These are phyloP conservation scores for Penicillium aurantiogriseum DNA, from an alignment of 2,329 filamentous ascomycete genomes.

Conservation along the genomic window DNA sequence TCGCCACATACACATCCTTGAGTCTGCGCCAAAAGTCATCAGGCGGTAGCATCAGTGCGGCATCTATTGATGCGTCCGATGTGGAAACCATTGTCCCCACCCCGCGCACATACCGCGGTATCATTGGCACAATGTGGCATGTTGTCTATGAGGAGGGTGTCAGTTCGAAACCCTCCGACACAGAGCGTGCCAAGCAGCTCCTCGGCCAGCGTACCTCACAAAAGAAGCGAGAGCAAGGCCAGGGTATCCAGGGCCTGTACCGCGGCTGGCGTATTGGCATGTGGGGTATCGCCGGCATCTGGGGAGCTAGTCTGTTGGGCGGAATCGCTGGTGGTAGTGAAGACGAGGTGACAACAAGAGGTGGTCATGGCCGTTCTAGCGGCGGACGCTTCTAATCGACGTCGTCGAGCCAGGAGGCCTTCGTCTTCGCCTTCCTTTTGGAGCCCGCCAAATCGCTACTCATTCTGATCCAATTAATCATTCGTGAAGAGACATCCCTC, in stretches of 20 bases:
- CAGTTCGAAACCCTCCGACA: constrained; percentile 44
- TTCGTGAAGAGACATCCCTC: not conserved
- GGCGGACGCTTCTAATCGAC: constrained; percentile 33
- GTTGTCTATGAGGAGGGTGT: constrained; percentile 80
- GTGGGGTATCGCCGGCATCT: constrained; percentile 56
- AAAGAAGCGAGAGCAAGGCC: constrained; percentile 51
- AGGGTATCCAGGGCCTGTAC: constrained; percentile 57
- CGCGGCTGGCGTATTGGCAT: constrained; percentile 58
- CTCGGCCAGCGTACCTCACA: constrained; percentile 40
- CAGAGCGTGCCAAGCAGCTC: constrained; percentile 37
- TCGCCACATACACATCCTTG: constrained; percentile 63
- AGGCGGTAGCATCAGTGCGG: constrained; percentile 21
- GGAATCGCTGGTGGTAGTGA: constrained; percentile 37
- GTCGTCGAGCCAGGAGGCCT: not conserved
- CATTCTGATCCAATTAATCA: not conserved
- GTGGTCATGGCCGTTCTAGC: constrained; percentile 24
- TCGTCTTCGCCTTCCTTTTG: not conserved
- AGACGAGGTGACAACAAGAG: constrained; percentile 33
- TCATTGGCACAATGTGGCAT: constrained; percentile 85
- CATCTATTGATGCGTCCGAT: constrained; percentile 27
- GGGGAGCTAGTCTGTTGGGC: constrained; percentile 50
- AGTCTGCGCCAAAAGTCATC: constrained; percentile 44
- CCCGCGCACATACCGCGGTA: constrained; percentile 73
- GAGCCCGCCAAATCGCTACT: not conserved
- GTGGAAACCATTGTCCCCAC: constrained; percentile 75